Conservation (phyloP, 495 filamentous ascomycete species). For the Podospora appendiculata region DNA sequence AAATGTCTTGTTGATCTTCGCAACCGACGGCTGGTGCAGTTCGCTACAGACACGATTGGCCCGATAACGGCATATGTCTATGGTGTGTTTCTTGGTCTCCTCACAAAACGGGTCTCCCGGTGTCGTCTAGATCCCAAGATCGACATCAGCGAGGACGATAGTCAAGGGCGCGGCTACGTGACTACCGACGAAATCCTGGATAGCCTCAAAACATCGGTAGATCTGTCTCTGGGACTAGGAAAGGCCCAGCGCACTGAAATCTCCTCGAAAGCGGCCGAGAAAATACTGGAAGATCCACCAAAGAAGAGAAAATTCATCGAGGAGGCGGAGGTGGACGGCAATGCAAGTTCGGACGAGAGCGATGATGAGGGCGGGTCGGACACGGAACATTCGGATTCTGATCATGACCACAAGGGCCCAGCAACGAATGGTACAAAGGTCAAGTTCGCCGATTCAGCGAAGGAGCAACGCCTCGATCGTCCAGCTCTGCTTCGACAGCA, state of each 20-base stretch:
- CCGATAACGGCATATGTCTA: slow-evolving; percentile 68
- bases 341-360: slow-evolving; percentile 28
- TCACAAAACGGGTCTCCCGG: slow-evolving; percentile 60
- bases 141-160: slow-evolving; percentile 43
- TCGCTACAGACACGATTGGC: slow-evolving; percentile 52
- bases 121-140: slow-evolving; percentile 50
- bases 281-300: slow-evolving; percentile 26
- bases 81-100: slow-evolving; percentile 53
- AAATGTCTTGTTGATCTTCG: slow-evolving; percentile 77
- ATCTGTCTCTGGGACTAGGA: slow-evolving; percentile 40
- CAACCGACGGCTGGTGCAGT: slow-evolving; percentile 61
- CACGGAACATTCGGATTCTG: slow-evolving; percentile 11
- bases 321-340: slow-evolving; percentile 22
- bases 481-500: slow-evolving; percentile 63
- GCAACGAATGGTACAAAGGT: slow-evolving; percentile 22
- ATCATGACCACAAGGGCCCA: slow-evolving; percentile 15
- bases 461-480: slow-evolving; percentile 36
- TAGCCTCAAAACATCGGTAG: slow-evolving; percentile 28
- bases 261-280: slow-evolving; percentile 33
- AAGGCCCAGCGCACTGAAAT: slow-evolving; percentile 30
- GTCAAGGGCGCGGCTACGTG: slow-evolving; percentile 16
- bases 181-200: slow-evolving; percentile 42
- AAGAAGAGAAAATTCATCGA: slow-evolving; percentile 34
- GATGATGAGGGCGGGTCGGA: slow-evolving; percentile 33
- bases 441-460: slow-evolving; percentile 23